phyloP scores from a whole-genome alignment of 202 grass and related monocot species.

The Panicum virgatum region DNA sequence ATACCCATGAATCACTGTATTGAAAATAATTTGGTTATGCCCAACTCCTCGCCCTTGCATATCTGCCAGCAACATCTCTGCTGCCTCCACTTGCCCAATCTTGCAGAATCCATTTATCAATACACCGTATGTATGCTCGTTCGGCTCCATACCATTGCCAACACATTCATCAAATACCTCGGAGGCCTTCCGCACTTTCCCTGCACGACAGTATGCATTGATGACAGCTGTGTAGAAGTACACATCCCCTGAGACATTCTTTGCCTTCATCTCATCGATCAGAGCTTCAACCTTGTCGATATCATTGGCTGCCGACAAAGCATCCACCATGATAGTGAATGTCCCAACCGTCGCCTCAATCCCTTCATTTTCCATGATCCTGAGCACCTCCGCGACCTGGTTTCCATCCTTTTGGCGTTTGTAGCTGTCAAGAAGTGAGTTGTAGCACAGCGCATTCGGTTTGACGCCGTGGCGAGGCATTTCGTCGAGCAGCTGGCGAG shows the following conservation, averaged over 20 bases:
- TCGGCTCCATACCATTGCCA: conserved; percentile 58
- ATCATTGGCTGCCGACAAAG: conserved; percentile 26
- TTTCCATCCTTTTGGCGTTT: conserved; percentile 38
- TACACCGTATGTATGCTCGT: conserved; percentile 46
- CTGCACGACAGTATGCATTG: conserved; percentile 57
- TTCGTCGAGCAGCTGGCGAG: conserved; percentile 62
- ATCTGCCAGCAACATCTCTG: conserved; percentile 66
- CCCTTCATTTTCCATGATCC: conserved; percentile 42
- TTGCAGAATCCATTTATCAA: conserved; percentile 90
- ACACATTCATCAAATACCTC: conserved; percentile 76
- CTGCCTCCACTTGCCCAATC: conserved; percentile 70
- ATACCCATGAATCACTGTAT: conserved; percentile 82
- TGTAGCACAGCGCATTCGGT: conserved; percentile 68
- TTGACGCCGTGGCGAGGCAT: conserved; percentile 47
- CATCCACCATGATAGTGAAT: conserved; percentile 58
- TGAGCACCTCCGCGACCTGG: conserved; percentile 34
- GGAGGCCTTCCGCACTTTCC: conserved; percentile 67
- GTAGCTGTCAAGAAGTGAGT: conserved; percentile 63
- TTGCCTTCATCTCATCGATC: conserved; percentile 52
- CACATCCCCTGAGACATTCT: conserved; percentile 52
- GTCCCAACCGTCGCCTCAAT: conserved; percentile 48
- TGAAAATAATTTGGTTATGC: conserved; percentile 75
- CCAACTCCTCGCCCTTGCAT: conserved; percentile 68
- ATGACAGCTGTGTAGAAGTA: conserved; percentile 67
- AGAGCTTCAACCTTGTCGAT: conserved; percentile 54